Percentiles rank a stretch among this genome's conserved stretches.
Evolutionary conservation across 768 basidiomycete genomes (phyloP).

Genomic region (Boletus tomentosulus): DNA sequence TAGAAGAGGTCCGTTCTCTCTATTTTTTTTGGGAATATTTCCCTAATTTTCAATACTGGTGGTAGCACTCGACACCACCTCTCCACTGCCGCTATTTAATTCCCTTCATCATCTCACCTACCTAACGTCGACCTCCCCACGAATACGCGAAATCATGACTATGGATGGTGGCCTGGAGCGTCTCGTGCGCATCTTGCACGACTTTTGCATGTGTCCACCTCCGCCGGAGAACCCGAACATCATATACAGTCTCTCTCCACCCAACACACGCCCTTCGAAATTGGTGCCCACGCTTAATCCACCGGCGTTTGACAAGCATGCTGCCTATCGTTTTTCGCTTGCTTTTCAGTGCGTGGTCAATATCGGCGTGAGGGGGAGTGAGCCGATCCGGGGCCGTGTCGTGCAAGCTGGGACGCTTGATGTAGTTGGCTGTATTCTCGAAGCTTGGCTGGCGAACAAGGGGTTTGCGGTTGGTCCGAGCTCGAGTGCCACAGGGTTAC

Average conservation of each 20-base stretch:
- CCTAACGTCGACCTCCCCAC: slow-evolving; percentile 94
- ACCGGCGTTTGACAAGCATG: slow-evolving; percentile 69
- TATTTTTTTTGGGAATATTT: slow-evolving; percentile 1
- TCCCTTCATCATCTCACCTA: slow-evolving; percentile 94
- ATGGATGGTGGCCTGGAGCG: slow-evolving; percentile 97
- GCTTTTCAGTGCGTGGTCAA: slow-evolving; percentile 98
- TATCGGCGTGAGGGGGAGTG: slow-evolving; percentile 93
- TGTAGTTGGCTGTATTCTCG: slow-evolving; percentile 89
- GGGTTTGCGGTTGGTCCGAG: slow-evolving; percentile 85
- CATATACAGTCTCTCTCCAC: slow-evolving; percentile 74
- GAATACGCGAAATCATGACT: slow-evolving; percentile 97
- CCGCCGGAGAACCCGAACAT: slow-evolving; percentile 73
- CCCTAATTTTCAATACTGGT: slow-evolving; percentile 4
- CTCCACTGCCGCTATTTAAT: slow-evolving; percentile 75
- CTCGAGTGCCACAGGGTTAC: slow-evolving; percentile 68
- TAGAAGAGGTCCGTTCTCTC: slow-evolving; percentile 66
- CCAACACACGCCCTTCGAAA: slow-evolving; percentile 53
- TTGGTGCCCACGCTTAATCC: slow-evolving; percentile 63
- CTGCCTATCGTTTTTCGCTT: slow-evolving; percentile 84
- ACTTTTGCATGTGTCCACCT: slow-evolving; percentile 80
- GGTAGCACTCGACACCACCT: slow-evolving; percentile 50
- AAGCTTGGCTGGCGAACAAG: slow-evolving; percentile 86
- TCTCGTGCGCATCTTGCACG: slow-evolving; percentile 85
- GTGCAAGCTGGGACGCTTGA: slow-evolving; percentile 94
- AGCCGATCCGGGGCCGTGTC: slow-evolving; percentile 85